Conservation (phyloP, 139 green algal species). For the Chlamydomonas eustigma region DNA sequence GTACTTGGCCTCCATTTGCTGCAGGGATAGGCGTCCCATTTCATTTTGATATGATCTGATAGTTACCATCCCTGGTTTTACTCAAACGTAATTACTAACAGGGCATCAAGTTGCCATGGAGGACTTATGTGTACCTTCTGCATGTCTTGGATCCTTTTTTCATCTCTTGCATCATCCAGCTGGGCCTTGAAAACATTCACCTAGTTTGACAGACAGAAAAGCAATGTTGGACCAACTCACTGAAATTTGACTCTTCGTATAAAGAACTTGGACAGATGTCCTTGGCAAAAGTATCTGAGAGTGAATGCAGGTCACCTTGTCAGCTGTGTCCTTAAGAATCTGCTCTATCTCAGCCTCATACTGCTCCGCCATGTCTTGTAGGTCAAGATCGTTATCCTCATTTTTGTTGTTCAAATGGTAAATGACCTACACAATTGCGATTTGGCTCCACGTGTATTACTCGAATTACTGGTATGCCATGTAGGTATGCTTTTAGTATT, state of each 20-base stretch:
- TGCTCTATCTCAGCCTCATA: slow-evolving; percentile 70
- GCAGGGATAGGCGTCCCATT: too few relatives aligned
- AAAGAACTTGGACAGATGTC: too few relatives aligned
- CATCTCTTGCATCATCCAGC: slow-evolving; percentile 40
- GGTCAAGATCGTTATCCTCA: slow-evolving; percentile 69
- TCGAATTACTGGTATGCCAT: too few relatives aligned
- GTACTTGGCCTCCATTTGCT: slow-evolving; percentile 50
- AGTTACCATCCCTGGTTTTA: too few relatives aligned
- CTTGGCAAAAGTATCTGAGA: too few relatives aligned
- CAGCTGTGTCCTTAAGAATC: slow-evolving; percentile 54
- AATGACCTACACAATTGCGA: slow-evolving; percentile 56
- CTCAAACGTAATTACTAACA: too few relatives aligned
- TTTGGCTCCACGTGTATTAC: neutral
- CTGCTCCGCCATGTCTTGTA: slow-evolving; percentile 64
- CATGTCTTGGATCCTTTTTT: slow-evolving; percentile 4
- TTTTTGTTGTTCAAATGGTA: slow-evolving; percentile 79
- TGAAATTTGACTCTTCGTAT: too few relatives aligned
- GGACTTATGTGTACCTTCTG: slow-evolving; percentile 10
- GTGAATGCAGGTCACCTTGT: slow-evolving; percentile 43
- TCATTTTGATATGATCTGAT: too few relatives aligned
- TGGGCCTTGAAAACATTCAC: slow-evolving; percentile 50
- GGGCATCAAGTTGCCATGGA: too few relatives aligned
- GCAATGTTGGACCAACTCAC: too few relatives aligned
- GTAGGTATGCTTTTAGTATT: too few relatives aligned
- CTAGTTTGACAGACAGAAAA: too few relatives aligned